Conservation (phyloP, 805 yeast species). For the Wilhelminamyces savonicus region DNA sequence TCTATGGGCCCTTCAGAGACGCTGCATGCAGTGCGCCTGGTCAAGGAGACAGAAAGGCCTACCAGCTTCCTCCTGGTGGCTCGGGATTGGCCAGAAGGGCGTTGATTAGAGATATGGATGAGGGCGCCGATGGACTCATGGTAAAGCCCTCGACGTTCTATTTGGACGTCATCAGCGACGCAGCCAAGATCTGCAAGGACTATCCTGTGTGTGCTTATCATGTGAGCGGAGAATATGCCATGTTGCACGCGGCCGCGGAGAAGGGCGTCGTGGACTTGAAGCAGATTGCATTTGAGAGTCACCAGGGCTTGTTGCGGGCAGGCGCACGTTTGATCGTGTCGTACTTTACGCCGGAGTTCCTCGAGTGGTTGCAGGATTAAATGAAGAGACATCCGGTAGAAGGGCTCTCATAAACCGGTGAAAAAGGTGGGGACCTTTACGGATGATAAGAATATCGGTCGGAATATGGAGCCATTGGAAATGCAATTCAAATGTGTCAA, state of each 20-base stretch:
- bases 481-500: no score
- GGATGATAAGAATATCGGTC: no score
- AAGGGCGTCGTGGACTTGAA: slow-evolving; percentile 87
- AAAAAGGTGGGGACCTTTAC: no score
- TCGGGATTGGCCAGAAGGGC: slow-evolving; percentile 94
- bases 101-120: slow-evolving; percentile 72
- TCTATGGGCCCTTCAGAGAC: slow-evolving; percentile 97
- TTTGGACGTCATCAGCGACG: slow-evolving; percentile 85
- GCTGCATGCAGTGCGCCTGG: slow-evolving; percentile 93
- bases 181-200: slow-evolving; percentile 72
- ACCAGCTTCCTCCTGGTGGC: slow-evolving; percentile 91
- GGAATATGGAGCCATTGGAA: no score
- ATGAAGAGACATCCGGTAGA: no score
- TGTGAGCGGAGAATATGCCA: slow-evolving; percentile 95
- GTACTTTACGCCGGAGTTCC: slow-evolving; percentile 91
- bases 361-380: slow-evolving; percentile 69
- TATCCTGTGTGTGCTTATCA: slow-evolving; percentile 93
- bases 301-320: slow-evolving; percentile 87
- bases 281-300: slow-evolving; percentile 78
- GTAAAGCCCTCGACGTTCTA: slow-evolving; percentile 96
- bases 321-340: slow-evolving; percentile 91
- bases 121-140: slow-evolving; percentile 94
- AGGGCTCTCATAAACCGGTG: no score
- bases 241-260: slow-evolving; percentile 98
- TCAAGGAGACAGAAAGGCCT: slow-evolving; percentile 85